A percentile compares a stretch with the other conserved stretches of the same genome.
phyloP scores from a whole-genome alignment of 768 basidiomycete genomes.

The Leccinum rimulosum region DNA sequence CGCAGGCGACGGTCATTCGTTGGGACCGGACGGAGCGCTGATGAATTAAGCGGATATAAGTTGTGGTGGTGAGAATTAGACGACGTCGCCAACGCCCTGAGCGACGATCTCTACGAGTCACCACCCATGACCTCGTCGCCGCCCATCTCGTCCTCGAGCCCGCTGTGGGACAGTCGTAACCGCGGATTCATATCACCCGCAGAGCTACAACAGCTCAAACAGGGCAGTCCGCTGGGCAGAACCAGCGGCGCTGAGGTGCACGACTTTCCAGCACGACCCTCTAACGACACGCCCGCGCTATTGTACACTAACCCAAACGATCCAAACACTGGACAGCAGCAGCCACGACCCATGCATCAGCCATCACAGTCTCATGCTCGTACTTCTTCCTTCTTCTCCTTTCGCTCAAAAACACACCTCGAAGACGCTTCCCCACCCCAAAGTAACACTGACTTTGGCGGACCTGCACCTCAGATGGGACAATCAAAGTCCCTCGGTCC shows the following conservation, averaged over 20 bases:
- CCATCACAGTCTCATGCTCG: constrained; percentile 43
- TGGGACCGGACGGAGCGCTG: not conserved
- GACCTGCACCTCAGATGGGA: constrained; percentile 30
- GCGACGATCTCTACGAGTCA: constrained; percentile 6
- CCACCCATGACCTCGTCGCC: not conserved
- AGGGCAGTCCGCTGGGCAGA: constrained; percentile 29
- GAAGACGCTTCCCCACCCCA: constrained; percentile 17
- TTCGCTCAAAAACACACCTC: constrained; percentile 42
- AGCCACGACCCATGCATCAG: constrained; percentile 28
- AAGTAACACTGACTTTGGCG: constrained; percentile 18
- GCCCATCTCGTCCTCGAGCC: constrained; percentile 28
- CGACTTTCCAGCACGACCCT: constrained; percentile 33
- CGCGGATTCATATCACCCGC: constrained; percentile 35
- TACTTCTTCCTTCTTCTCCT: constrained; percentile 66
- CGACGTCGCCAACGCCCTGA: not conserved
- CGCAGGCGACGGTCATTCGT: not conserved
- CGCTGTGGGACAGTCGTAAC: constrained; percentile 36
- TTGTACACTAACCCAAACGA: constrained; percentile 19
- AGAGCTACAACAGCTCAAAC: constrained; percentile 34
- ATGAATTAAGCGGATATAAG: not conserved
- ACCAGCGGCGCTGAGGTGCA: constrained; percentile 24
- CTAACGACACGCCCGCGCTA: constrained; percentile 14
- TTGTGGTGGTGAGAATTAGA: not conserved
- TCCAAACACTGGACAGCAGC: constrained; percentile 5
- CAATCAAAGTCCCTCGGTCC: constrained; percentile 34